Conservation (phyloP, 2,329 filamentous ascomycete genomes). For the Talaromyces rugulosus region DNA sequence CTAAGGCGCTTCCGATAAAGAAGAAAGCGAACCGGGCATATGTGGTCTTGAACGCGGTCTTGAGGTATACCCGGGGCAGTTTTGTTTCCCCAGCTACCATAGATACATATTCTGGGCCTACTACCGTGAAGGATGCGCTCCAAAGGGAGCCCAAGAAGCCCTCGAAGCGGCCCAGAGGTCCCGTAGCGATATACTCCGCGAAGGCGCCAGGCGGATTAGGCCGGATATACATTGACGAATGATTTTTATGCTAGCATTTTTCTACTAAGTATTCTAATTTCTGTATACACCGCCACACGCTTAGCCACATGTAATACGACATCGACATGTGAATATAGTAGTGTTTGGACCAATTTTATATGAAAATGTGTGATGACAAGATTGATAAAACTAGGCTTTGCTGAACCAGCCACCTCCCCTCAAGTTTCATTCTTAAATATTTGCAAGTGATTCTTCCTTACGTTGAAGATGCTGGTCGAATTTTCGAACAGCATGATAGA, state of each 20-base stretch:
- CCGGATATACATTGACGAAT: background rate
- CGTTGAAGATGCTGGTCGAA: background rate
- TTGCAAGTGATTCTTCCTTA: too few species aligned
- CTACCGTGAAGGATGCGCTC: slow-evolving; percentile 69
- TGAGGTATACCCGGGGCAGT: slow-evolving; percentile 67
- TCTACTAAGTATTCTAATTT: too few species aligned
- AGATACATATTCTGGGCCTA: slow-evolving; percentile 70
- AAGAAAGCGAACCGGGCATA: slow-evolving; percentile 76
- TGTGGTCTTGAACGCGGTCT: slow-evolving; percentile 68
- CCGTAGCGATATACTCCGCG: slow-evolving; percentile 37
- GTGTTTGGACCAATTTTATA: too few species aligned
- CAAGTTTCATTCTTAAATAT: too few species aligned
- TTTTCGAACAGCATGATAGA: background rate
- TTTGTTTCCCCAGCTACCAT: slow-evolving; percentile 71
- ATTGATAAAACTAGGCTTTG: too few species aligned
- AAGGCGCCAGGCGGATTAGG: slow-evolving; percentile 47
- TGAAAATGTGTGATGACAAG: too few species aligned
- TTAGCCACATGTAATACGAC: background rate
- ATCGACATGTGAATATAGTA: background rate
- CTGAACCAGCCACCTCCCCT: too few species aligned
- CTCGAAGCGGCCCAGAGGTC: slow-evolving; percentile 48
- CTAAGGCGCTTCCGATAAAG: slow-evolving; percentile 66
- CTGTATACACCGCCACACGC: too few species aligned
- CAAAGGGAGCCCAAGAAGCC: slow-evolving; percentile 64
- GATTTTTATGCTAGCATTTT: background rate